Evolutionary conservation across 2,329 filamentous ascomycete genomes (phyloP), one percentile per base, ranked within the genome.

Genomic region (Trichoderma arundinaceum): DNA sequence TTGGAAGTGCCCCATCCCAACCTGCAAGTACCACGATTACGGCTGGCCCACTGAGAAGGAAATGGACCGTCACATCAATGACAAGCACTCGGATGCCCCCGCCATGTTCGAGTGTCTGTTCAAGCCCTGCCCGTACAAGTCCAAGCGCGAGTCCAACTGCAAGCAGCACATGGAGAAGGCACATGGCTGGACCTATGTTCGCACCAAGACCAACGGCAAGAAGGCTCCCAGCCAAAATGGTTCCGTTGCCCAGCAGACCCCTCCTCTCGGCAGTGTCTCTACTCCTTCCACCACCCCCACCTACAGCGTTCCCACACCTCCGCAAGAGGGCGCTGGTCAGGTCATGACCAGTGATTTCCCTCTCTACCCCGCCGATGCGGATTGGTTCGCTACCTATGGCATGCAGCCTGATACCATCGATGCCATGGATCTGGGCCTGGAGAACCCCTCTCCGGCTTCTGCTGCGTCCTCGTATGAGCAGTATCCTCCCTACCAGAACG

Each of bases 161-260:
- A 97, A 97, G 77, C 94, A 97, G 78, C 94, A 98, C 80, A 97
- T 97, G 94, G 94, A 98, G 82, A 97, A 97, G 79, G 90, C 92
- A 0, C 94, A 98, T 74, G 89, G 90, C 66, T 97, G 92, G 90
- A 84, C 84, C n/a, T 97, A 97, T 72, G 85, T 94, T 64, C 91
- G 94, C 69, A 94, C 92, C 67, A 97, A 97, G 85, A 94, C 90
- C 77, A 97, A 96, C 74, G 91, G 91, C 75, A 92, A 90, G 80
- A 87, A 84, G 76, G 70, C 72, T 43, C 71, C 74, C 65, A 78
- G 75, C 71, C 79, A 81, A 64, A 81, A 81, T 66, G 83, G 81
- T 72, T 78, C 82, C 68, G 70, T 81, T 69, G 44, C 57, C 4
- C 79, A 85, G 67, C 77, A 84, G 71, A 83, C 87, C 68, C 88